Conservation (phyloP, 2,329 filamentous ascomycete genomes). For the Gaeumannomyces sp. region DNA sequence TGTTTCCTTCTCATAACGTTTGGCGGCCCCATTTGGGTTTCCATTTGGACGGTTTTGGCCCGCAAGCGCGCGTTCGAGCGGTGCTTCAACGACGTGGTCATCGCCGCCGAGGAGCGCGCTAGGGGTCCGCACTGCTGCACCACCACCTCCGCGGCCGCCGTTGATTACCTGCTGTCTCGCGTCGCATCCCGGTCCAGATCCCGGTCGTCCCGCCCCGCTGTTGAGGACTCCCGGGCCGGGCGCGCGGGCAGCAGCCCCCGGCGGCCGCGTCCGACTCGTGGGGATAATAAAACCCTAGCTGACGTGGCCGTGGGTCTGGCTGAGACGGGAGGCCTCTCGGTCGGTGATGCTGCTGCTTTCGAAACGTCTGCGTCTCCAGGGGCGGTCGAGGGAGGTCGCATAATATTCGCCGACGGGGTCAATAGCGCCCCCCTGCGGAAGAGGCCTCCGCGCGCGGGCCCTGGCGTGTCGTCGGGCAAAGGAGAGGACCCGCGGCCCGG, state of each 20-base stretch:
- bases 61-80: constrained; percentile 56
- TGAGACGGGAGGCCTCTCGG: not conserved
- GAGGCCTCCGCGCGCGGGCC: not conserved
- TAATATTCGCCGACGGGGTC: not conserved
- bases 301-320: not conserved
- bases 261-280: not conserved
- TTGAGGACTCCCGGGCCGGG: not conserved
- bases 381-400: not conserved
- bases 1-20: constrained; percentile 58
- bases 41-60: constrained; percentile 54
- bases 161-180: not conserved
- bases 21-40: constrained; percentile 59
- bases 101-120: constrained; percentile 28
- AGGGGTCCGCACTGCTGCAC: constrained; percentile 13
- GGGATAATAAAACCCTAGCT: not conserved
- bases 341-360: not conserved
- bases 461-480: not conserved
- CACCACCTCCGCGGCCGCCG: not conserved
- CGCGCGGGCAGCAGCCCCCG: not conserved
- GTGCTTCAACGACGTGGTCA: constrained; percentile 49
- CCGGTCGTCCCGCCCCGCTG: not conserved
- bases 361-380: not conserved
- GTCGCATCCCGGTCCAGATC: not conserved
- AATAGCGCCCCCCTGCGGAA: not conserved
- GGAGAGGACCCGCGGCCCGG: constrained; percentile 5